phyloP scores from a whole-genome alignment of 2,329 filamentous ascomycete species.

The Talaromyces atroroseus region DNA sequence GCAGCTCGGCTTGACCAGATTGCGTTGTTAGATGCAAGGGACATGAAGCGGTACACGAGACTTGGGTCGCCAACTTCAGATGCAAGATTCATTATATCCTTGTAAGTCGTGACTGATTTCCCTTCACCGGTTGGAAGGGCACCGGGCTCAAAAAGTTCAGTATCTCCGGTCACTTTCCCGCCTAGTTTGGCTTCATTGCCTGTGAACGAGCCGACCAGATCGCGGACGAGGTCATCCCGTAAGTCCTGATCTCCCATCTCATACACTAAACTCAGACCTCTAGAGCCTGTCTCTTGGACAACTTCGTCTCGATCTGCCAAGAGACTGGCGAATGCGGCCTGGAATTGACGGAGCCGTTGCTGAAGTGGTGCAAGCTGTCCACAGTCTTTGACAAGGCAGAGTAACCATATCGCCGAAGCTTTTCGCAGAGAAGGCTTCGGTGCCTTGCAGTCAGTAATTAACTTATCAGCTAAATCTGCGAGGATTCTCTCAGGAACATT shows the following conservation, averaged over 20 bases:
- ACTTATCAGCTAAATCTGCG: slow-evolving; percentile 59
- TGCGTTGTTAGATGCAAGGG: slow-evolving; percentile 86
- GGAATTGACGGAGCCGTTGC: slow-evolving; percentile 67
- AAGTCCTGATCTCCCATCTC: slow-evolving; percentile 79
- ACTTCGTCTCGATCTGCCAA: slow-evolving; percentile 85
- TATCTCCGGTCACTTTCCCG: slow-evolving; percentile 79
- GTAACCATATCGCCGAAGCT: slow-evolving; percentile 90
- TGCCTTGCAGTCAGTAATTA: slow-evolving; percentile 70
- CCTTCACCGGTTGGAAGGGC: slow-evolving; percentile 85
- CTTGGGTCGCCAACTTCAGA: slow-evolving; percentile 94
- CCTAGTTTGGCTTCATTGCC: slow-evolving; percentile 58
- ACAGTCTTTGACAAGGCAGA: slow-evolving; percentile 86
- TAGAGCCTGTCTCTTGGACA: slow-evolving; percentile 89
- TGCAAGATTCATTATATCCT: slow-evolving; percentile 93
- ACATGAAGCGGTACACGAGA: slow-evolving; percentile 98
- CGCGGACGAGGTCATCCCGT: slow-evolving; percentile 76
- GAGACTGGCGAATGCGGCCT: slow-evolving; percentile 81
- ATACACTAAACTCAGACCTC: slow-evolving; percentile 87
- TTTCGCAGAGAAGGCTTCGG: slow-evolving; percentile 87
- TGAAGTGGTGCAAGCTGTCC: slow-evolving; percentile 73
- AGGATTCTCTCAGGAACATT: slow-evolving; percentile 39
- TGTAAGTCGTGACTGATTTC: slow-evolving; percentile 87
- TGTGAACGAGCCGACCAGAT: slow-evolving; percentile 84
- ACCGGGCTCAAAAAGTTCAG: slow-evolving; percentile 87
- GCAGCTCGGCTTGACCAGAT: slow-evolving; percentile 97